Conservation (phyloP, 257 asterid genomes). For the Linaria vulgaris region DNA sequence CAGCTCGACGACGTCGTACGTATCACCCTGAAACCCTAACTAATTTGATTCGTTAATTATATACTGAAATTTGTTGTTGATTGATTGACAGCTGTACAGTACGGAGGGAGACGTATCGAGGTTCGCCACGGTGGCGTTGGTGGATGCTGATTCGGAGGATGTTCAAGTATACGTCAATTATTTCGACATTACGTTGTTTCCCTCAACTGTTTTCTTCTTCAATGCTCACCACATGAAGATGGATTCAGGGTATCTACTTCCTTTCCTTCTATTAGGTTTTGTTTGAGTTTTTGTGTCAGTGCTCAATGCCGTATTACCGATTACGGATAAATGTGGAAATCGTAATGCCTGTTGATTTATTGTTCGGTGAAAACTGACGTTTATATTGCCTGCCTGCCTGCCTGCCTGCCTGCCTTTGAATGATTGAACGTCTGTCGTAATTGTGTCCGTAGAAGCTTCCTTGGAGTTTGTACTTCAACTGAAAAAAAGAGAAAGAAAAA, state of each 20-base stretch:
- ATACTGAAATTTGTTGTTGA: neutral
- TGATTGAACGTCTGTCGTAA: neutral
- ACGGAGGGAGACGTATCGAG: conserved; percentile 80
- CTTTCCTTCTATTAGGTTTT: neutral
- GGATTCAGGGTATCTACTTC: conserved; percentile 70
- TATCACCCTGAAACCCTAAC: neutral
- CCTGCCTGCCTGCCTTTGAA: no score
- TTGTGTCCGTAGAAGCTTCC: neutral
- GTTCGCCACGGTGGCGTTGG: conserved; percentile 77
- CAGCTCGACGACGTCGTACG: conserved; percentile 85
- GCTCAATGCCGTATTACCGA: no score
- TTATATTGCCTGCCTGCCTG: no score
- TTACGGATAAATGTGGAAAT: no score
- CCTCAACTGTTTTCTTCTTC: conserved; percentile 86
- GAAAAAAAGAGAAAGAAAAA: neutral
- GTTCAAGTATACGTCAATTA: conserved; percentile 80
- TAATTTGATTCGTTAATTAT: neutral
- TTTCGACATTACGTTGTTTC: conserved; percentile 74
- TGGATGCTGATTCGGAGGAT: conserved; percentile 78
- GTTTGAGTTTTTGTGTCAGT: no score
- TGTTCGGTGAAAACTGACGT: no score
- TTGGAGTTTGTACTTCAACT: neutral
- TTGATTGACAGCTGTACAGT: conserved; percentile 53
- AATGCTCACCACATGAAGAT: conserved; percentile 98
- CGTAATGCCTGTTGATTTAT: no score